Conservation (phyloP, 139 green algal genomes). For the Chlorella sorokiniana region DNA sequence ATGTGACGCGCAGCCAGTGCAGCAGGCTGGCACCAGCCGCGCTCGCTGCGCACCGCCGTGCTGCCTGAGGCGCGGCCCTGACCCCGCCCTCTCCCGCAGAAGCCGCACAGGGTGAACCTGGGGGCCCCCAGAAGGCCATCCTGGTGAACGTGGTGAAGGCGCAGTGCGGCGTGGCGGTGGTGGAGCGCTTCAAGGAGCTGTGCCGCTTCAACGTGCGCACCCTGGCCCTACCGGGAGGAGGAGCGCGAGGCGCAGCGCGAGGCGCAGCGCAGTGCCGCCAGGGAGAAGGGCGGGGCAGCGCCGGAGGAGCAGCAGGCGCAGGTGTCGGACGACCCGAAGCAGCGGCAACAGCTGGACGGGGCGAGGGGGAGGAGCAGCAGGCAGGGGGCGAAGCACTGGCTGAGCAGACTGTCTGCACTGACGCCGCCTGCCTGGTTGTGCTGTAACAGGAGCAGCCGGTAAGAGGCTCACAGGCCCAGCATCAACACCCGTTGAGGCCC, state of each 20-base stretch:
- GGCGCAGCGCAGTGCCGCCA: not conserved
- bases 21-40: not conserved
- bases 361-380: not conserved
- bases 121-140: conserved; percentile 48
- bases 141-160: conserved; percentile 56
- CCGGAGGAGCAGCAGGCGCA: not conserved
- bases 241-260: conserved; percentile 20
- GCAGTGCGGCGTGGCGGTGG: conserved; percentile 48
- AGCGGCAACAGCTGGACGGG: conserved; percentile 7
- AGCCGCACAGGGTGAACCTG: conserved; percentile 61
- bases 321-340: too few relatives aligned
- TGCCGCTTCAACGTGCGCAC: conserved; percentile 33
- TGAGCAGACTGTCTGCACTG: too few relatives aligned
- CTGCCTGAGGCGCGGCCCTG: too few relatives aligned
- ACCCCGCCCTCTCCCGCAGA: conserved; percentile 11
- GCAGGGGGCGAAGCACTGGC: not conserved
- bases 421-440: too few relatives aligned
- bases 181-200: conserved; percentile 48
- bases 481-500: too few relatives aligned
- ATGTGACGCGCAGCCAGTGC: not conserved
- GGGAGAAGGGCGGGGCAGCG: not conserved
- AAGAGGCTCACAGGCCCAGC: too few relatives aligned
- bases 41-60: not conserved
- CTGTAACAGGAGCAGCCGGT: too few relatives aligned
- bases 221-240: conserved; percentile 10